These are phyloP conservation scores for Calocybe cyanea DNA, from an alignment of 768 basidiomycete species.

Conservation along the genomic window DNA sequence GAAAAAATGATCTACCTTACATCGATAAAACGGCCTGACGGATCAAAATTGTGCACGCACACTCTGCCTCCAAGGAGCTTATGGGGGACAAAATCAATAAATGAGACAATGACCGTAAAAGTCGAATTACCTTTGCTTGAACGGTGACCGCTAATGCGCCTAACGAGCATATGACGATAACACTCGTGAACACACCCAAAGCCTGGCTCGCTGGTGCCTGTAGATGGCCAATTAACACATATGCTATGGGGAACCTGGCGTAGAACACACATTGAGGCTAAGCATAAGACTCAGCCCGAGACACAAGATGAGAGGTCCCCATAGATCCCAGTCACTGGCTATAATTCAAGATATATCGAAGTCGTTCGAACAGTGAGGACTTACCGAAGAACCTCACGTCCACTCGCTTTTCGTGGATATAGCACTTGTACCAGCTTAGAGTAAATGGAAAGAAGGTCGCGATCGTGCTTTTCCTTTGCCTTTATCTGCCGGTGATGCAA, in stretches of 20 bases:
- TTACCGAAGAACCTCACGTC: conserved; percentile 79
- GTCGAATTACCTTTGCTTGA: conserved; percentile 77
- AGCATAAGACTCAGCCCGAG: conserved; percentile 79
- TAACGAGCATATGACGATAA: conserved; percentile 89
- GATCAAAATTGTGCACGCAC: conserved; percentile 42
- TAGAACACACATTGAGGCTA: conserved; percentile 67
- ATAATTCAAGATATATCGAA: background rate
- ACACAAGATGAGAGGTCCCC: conserved; percentile 90
- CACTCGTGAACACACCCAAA: conserved; percentile 86
- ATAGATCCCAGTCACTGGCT: conserved; percentile 92
- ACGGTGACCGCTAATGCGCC: conserved; percentile 90
- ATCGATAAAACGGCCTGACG: conserved; percentile 1
- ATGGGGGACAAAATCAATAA: too few relatives aligned
- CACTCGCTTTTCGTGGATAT: conserved; percentile 72
- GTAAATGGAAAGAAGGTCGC: conserved; percentile 89
- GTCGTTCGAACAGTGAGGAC: conserved; percentile 10
- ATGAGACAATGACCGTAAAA: conserved; percentile 1
- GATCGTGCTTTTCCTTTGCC: conserved; percentile 67
- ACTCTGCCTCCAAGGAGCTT: conserved; percentile 81
- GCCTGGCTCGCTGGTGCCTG: conserved; percentile 84
- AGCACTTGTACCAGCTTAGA: conserved; percentile 91
- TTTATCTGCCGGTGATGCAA: conserved; percentile 55
- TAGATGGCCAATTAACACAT: conserved; percentile 1
- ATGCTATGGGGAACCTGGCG: background rate
- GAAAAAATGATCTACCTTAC: conserved; percentile 80